These are phyloP conservation scores for Fusarium proliferatum DNA, from an alignment of 2,329 filamentous ascomycete species.

Conservation along the genomic window DNA sequence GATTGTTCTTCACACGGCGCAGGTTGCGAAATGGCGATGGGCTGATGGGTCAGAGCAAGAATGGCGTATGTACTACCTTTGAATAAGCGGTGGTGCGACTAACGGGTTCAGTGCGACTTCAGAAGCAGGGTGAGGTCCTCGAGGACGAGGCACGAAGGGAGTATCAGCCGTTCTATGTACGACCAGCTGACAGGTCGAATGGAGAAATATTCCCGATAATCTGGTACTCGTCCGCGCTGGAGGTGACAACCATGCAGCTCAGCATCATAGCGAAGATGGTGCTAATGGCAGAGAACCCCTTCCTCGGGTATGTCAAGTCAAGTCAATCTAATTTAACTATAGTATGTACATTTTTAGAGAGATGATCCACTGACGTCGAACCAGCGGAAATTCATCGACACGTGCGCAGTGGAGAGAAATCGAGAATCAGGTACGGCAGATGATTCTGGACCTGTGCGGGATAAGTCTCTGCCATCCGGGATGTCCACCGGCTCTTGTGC, in stretches of 20 bases:
- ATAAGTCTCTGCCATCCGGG: slow-evolving; percentile 53
- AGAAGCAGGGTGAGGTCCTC: slow-evolving; percentile 51
- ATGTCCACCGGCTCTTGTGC: slow-evolving; percentile 53
- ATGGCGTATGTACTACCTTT: slow-evolving; percentile 47
- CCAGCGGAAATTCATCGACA: slow-evolving; percentile 42
- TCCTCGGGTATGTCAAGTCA: slow-evolving; percentile 46
- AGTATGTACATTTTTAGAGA: not conserved
- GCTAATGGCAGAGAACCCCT: slow-evolving; percentile 54
- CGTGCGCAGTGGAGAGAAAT: slow-evolving; percentile 50
- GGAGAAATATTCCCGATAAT: slow-evolving; percentile 55
- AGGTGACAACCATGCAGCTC: slow-evolving; percentile 55
- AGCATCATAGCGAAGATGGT: slow-evolving; percentile 55
- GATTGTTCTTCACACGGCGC: slow-evolving; percentile 55
- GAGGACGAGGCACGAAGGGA: slow-evolving; percentile 48
- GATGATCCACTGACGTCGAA: slow-evolving; percentile 11
- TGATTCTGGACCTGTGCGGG: slow-evolving; percentile 55
- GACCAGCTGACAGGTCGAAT: slow-evolving; percentile 49
- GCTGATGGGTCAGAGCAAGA: slow-evolving; percentile 50
- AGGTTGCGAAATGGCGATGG: slow-evolving; percentile 56
- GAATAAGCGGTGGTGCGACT: not conserved
- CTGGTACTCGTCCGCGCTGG: slow-evolving; percentile 54
- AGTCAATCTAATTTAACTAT: not conserved
- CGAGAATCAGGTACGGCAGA: slow-evolving; percentile 52
- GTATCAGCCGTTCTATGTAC: slow-evolving; percentile 51
- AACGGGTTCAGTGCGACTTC: slow-evolving; percentile 46